Evolutionary conservation across 2,329 filamentous ascomycete species (phyloP), one percentile per base, ranked within the genome.

Genomic region (Hypoxylon sp.): DNA sequence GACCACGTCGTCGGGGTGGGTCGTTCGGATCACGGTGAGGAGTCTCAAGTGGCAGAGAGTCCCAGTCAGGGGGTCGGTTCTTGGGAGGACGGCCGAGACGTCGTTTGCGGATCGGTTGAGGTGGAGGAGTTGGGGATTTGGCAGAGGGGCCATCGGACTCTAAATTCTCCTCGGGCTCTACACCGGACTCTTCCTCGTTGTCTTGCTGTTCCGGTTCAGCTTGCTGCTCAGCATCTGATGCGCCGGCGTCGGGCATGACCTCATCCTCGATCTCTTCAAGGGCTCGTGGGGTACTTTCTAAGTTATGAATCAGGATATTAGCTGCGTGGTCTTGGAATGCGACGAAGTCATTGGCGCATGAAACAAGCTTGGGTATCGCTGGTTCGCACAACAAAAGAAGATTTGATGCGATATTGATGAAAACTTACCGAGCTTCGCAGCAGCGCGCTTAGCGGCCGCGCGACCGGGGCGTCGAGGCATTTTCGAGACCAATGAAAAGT

Each of bases 81-180:
- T 96, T 97, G 0, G 94, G 93, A 2, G 94, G 94, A 11, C 94
- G 89, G 19, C 94, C 94, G n/a, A 94, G 86, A 58, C 94, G 90
- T 80, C 92, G 92, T 76, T 91, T 88, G 59, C 92, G 89, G 66
- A 94, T 86, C 24, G 87, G 86, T 64, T 85, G 88, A 26, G 89
- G 89, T 1, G 84, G 84, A 19, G 87, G 86, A 0, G 85, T 83
- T 1, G 86, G 84, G 10, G 87, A 84, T 75, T 88, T 87, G 39
- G 76, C 80, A 1, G 82, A 84, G 10, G 79, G 77, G 13, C 73
- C 76, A 29, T 82, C 80, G 8, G 74, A 77, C 11, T 79, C 78
- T 53, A 76, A 78, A 29, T 78, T 77, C 2, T 76, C 76, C 2
- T 77, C 77, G 19, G 75, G 74, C 29, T 78, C 77, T 14, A 66